These are phyloP conservation scores for Leucocoprinus leucothites DNA, from an alignment of 768 basidiomycete genomes.

Conservation along the genomic window DNA sequence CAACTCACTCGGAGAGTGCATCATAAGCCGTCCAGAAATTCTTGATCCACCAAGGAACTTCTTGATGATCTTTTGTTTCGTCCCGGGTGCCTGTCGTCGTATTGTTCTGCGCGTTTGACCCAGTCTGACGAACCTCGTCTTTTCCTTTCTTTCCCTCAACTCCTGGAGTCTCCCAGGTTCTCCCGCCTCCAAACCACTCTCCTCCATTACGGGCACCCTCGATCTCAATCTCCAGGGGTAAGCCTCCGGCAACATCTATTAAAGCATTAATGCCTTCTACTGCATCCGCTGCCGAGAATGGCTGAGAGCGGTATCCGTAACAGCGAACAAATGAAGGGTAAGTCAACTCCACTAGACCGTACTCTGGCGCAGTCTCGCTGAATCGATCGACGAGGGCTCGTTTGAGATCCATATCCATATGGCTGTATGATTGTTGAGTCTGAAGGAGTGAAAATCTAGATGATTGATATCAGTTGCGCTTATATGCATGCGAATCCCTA, in stretches of 20 bases:
- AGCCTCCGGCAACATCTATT: conserved; percentile 86
- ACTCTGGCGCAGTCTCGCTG: conserved; percentile 88
- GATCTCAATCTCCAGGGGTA: conserved; percentile 87
- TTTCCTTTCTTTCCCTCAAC: conserved; percentile 31
- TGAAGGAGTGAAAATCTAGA: conserved; percentile 88
- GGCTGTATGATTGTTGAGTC: conserved; percentile 88
- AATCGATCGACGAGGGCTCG: conserved; percentile 75
- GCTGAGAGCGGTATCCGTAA: conserved; percentile 85
- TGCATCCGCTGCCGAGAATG: conserved; percentile 89
- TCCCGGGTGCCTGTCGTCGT: conserved; percentile 17
- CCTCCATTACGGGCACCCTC: conserved; percentile 89
- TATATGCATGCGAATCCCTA: neutral
- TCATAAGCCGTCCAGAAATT: conserved; percentile 98
- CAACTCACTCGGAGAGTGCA: conserved; percentile 81
- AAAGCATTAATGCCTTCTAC: conserved; percentile 87
- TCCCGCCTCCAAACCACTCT: conserved; percentile 92
- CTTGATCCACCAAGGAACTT: conserved; percentile 74
- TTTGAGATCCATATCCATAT: conserved; percentile 97
- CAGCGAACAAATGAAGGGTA: conserved; percentile 94
- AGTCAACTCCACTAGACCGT: conserved; percentile 88
- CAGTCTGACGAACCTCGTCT: conserved; percentile 23
- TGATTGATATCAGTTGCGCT: neutral
- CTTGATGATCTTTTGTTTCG: conserved; percentile 27
- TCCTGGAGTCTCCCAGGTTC: conserved; percentile 64
- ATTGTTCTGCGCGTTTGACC: conserved; percentile 5